A percentile compares a stretch with the other conserved stretches of the same genome.
Conservation (phyloP, 257 asterid genomes). For the Primulina eburnea region DNA sequence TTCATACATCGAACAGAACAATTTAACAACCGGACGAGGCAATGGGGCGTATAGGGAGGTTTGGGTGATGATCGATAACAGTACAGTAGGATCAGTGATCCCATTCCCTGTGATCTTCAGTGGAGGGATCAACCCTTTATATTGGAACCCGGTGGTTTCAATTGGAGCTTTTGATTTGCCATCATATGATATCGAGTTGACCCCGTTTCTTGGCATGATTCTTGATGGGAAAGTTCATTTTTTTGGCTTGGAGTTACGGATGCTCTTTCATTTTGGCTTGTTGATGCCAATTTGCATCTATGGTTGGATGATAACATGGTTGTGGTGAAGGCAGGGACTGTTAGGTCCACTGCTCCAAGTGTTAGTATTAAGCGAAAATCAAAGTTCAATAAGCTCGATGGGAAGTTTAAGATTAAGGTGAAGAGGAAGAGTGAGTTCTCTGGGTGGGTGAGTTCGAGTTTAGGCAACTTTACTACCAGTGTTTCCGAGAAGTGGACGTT, state of each 20-base stretch:
- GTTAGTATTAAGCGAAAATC: conserved; percentile 31
- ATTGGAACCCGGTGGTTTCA: conserved; percentile 85
- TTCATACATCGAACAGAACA: conserved; percentile 47
- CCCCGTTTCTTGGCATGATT: conserved; percentile 59
- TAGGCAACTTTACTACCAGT: conserved; percentile 61
- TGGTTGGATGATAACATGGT: conserved; percentile 58
- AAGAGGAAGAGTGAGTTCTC: conserved; percentile 44
- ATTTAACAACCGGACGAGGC: conserved; percentile 42
- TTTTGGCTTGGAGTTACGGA: conserved; percentile 52
- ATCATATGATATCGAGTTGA: conserved; percentile 65
- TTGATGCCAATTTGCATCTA: conserved; percentile 73
- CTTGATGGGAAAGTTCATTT: conserved; percentile 54
- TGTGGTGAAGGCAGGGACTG: conserved; percentile 48
- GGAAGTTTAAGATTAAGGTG: conserved; percentile 47
- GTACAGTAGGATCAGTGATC: conserved; percentile 59
- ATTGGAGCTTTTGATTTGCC: conserved; percentile 88
- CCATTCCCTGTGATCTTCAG: conserved; percentile 82
- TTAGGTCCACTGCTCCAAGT: conserved; percentile 34
- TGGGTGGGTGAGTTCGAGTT: conserved; percentile 76
- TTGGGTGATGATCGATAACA: conserved; percentile 53
- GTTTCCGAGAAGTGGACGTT: conserved; percentile 38
- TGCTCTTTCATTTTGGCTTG: conserved; percentile 73
- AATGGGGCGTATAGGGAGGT: conserved; percentile 78
- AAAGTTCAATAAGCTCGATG: conserved; percentile 44
- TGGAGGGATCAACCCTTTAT: conserved; percentile 79